phyloP scores from a whole-genome alignment of 2,329 filamentous ascomycete genomes.

The Colletotrichum ledebouriae region DNA sequence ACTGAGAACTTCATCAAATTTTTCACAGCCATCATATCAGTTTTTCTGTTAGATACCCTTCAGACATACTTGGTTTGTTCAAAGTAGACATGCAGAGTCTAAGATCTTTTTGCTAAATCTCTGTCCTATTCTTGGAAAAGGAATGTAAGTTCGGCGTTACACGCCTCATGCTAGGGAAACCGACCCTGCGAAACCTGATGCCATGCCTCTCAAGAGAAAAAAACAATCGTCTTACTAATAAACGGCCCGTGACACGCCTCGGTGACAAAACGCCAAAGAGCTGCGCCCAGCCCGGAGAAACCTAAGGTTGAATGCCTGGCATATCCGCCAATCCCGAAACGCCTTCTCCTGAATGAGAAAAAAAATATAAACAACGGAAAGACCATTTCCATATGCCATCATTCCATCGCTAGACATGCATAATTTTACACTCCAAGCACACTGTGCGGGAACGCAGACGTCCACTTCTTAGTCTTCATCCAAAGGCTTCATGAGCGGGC shows the following conservation, averaged over 20 bases:
- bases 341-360: slow-evolving; percentile 8
- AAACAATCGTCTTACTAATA: slow-evolving; percentile 11
- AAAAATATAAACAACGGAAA: slow-evolving; percentile 1
- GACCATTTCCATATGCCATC: background rate
- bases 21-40: background rate
- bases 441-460: background rate
- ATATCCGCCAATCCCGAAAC: slow-evolving; percentile 3
- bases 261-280: slow-evolving; percentile 28
- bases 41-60: slow-evolving; percentile 21
- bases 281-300: slow-evolving; percentile 22
- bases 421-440: slow-evolving; percentile 19
- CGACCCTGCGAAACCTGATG: slow-evolving; percentile 23
- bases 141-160: background rate
- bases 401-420: slow-evolving; percentile 19
- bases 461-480: slow-evolving; percentile 45
- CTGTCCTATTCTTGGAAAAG: background rate
- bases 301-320: slow-evolving; percentile 14
- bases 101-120: slow-evolving; percentile 1
- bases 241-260: slow-evolving; percentile 4
- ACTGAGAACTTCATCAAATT: slow-evolving; percentile 37
- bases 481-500: slow-evolving; percentile 66
- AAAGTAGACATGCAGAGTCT: background rate
- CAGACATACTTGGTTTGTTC: background rate
- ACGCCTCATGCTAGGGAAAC: slow-evolving; percentile 26
- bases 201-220: slow-evolving; percentile 13